These are phyloP conservation scores for Boletus sp. DNA, from an alignment of 768 basidiomycete genomes.

Conservation along the genomic window DNA sequence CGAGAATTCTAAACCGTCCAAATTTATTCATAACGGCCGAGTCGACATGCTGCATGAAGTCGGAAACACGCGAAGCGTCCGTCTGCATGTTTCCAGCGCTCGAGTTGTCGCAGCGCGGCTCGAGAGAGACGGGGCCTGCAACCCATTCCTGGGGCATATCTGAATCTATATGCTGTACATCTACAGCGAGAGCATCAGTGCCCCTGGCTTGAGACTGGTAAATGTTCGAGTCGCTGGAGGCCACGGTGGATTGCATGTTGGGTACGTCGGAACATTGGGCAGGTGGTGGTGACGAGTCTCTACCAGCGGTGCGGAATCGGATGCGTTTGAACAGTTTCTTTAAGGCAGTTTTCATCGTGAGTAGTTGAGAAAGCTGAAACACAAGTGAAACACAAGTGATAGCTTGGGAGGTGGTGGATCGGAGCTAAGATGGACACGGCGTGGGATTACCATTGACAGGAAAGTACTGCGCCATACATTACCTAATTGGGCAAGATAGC, in stretches of 20 bases:
- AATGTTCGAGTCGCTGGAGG: neutral
- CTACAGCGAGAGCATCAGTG: neutral
- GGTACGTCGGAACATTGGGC: neutral
- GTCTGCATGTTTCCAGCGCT: neutral
- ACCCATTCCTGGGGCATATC: neutral
- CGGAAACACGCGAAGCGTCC: neutral
- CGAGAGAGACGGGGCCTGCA: neutral
- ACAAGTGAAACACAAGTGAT: neutral
- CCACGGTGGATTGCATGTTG: neutral
- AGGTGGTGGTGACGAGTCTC: neutral
- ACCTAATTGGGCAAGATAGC: neutral
- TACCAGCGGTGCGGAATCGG: too few species aligned
- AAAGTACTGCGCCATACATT: neutral
- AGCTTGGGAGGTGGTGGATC: neutral
- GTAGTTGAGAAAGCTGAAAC: neutral
- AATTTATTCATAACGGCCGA: neutral
- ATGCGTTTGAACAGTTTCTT: neutral
- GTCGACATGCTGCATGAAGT: neutral
- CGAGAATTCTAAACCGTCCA: neutral
- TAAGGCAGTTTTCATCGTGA: neutral
- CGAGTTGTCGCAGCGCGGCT: neutral
- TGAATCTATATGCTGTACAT: neutral
- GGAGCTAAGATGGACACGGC: neutral
- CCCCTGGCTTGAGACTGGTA: neutral
- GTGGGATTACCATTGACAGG: neutral